Evolutionary conservation across 495 filamentous ascomycete species (phyloP), one percentile per base, ranked within the genome.

Genomic region (Talaromyces adpressus): DNA sequence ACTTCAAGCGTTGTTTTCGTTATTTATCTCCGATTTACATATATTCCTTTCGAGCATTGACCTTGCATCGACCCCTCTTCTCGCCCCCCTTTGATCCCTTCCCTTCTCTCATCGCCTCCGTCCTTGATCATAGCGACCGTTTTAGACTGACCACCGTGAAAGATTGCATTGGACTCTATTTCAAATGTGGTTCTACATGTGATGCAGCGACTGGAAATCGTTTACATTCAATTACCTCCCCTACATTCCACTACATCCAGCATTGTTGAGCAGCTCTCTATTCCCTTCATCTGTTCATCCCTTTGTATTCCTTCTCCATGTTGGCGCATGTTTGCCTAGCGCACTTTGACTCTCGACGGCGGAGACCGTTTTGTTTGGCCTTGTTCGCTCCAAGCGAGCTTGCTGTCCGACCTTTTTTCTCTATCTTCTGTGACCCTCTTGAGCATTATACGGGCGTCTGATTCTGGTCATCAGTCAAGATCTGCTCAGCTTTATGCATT

Each of bases 371-470:
- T 14, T 62, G 66, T 59, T 63, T 65, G 69, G 65, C 49, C 61
- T 49, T 49, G 57, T 69, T 72, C 73, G 59, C 65, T 67, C 67
- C 56, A n/a, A 58, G 56, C 27, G 56, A 36, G 56, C 56, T 36
- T 36, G 16, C 56, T 36, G 30, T 36, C 27, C 29, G 68, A 66
- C 45, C 7, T 18, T 18, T 49, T 45, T 47, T 49, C 22, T 49
- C 0, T 45, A 71, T 66, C 27, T 58, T 36, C 29, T 58, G 56
- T 58, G 56, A 34, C 29, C 16, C 27, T 58, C 23, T 36, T 58
- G 56, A 58, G 78, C 77, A 82, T 81, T 72, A 73, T 69, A 75
- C 75, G 75, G 79, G 78, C 75, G 75, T 79, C 73, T 71, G 69
- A 62, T 77, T 73, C 73, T 78, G 72, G 72, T 67, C 65, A 72